A percentile compares a stretch with the other conserved stretches of the same genome.
Conservation (phyloP, 331 rosid species). For the Acacia pycnantha region DNA sequence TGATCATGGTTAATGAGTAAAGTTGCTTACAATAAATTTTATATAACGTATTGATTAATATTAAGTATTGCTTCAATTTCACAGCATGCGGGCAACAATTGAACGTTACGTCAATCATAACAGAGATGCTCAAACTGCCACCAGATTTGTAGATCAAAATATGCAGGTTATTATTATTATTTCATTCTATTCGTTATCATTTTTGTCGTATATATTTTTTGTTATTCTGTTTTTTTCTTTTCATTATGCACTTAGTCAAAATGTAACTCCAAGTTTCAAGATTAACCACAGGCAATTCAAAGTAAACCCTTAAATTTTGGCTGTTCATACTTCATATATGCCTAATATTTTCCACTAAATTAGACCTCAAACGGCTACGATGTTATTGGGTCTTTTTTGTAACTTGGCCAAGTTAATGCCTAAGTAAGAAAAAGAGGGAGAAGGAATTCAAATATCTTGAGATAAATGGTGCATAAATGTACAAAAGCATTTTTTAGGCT, state of each 20-base stretch:
- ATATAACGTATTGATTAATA: not conserved
- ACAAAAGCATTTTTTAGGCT: not conserved
- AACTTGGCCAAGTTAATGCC: not conserved
- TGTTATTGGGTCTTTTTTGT: not conserved
- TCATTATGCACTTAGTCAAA: not conserved
- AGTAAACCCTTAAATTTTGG: not conserved
- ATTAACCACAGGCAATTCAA: not conserved
- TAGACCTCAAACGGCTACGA: not conserved
- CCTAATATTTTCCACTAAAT: not conserved
- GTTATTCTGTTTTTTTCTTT: not conserved
- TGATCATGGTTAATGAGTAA: not conserved
- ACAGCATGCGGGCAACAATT: slow-evolving; percentile 72
- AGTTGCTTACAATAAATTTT: not conserved
- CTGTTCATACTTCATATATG: not conserved
- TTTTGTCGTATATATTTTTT: not conserved
- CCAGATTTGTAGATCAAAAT: slow-evolving; percentile 46
- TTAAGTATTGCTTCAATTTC: slow-evolving; percentile 4
- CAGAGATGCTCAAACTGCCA: slow-evolving; percentile 41
- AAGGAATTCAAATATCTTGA: not conserved
- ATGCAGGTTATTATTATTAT: slow-evolving; percentile 45
- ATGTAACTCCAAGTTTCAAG: too few species aligned
- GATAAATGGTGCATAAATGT: not conserved
- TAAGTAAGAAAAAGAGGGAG: not conserved
- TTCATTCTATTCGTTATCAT: not conserved
- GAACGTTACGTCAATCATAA: slow-evolving; percentile 67